Evolutionary conservation across 371 early-diverging fungal species (phyloP), one percentile per base, ranked within the genome.

Genomic region (Rhizopus delemar): DNA sequence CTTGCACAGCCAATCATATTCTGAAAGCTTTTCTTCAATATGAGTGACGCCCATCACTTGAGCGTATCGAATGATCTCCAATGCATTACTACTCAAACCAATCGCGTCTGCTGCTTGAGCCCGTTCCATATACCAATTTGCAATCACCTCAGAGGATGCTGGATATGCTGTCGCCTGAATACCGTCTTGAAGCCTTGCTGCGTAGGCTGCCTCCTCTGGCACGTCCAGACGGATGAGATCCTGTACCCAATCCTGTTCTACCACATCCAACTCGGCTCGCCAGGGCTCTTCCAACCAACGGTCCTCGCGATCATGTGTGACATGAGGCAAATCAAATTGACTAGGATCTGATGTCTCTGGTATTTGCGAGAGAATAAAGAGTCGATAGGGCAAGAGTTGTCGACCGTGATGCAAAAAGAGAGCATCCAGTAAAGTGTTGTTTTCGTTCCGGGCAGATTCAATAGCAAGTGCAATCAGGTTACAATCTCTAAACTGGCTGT

Each of bases 361-460:
- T 1, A 93, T 76, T 45, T 84, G 80, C 7, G 80, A 74, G 7
- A 89, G 63, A 53, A 91, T 86, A 7, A 77, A 74, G 7, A 89
- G 61, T 33, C 91, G 78, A 60, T 84, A 86, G 3, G 87, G 86
- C 39, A 83, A 60, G 0, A 86, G 62, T 39, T 82, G 78, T 2
- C 65, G 51, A 2, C 82, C 81, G 56, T 90, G 89, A 3, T 87
- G 82, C 50, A 76, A 82, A 56, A 90, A 85, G 12, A 93, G 59
- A 8, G 85, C 77, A 50, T 81, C 77, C 31, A 91, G 59, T 0
- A 85, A 89, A 15, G 66, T 59, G 39, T 83, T 67, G 39, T 86
- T 80, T 59, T 80, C 86, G 11, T 67, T 62, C 1, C 78, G 67
- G 1, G 91, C 92, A 65, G 76, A 87, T 35, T 80, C 74, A 41